Evolutionary conservation across 2,329 filamentous ascomycete species (phyloP).

Genomic region (Endothia cerciana): DNA sequence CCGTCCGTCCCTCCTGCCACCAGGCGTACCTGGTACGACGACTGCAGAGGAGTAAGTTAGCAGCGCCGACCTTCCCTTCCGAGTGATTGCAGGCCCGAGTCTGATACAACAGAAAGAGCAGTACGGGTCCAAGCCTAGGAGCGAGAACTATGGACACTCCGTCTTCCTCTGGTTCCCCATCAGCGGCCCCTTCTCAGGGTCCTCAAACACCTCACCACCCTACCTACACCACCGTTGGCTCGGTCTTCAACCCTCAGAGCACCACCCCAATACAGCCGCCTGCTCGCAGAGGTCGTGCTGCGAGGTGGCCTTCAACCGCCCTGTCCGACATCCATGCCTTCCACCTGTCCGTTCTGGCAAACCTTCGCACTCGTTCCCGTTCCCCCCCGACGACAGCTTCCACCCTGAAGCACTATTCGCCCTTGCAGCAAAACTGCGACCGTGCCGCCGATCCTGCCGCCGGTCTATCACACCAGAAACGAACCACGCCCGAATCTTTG

Average conservation of each 20-base stretch:
- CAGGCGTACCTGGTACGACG: not conserved
- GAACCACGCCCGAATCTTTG: slow-evolving; percentile 9
- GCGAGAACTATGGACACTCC: slow-evolving; percentile 3
- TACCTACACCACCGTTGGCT: slow-evolving; percentile 61
- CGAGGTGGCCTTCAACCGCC: slow-evolving; percentile 44
- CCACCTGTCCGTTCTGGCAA: slow-evolving; percentile 42
- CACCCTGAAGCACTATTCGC: slow-evolving; percentile 48
- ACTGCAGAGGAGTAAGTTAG: not conserved
- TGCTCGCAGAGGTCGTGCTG: slow-evolving; percentile 52
- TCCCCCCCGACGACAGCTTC: slow-evolving; percentile 33
- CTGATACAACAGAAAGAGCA: slow-evolving; percentile 1
- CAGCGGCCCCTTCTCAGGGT: slow-evolving; percentile 24
- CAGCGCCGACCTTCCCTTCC: not conserved
- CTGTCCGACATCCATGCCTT: slow-evolving; percentile 42
- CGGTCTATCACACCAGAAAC: not conserved
- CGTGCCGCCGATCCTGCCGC: slow-evolving; percentile 50
- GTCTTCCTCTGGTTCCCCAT: slow-evolving; percentile 29
- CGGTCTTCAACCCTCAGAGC: slow-evolving; percentile 54
- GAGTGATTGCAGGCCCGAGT: not conserved
- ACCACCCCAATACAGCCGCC: slow-evolving; percentile 55
- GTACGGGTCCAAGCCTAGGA: not conserved
- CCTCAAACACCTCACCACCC: slow-evolving; percentile 37
- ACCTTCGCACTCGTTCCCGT: slow-evolving; percentile 38
- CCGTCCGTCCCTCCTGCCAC: not conserved
- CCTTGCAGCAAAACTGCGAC: slow-evolving; percentile 59